phyloP scores from a whole-genome alignment of 192 early-diverging fungal genomes.

The Backusella tuberculispora region DNA sequence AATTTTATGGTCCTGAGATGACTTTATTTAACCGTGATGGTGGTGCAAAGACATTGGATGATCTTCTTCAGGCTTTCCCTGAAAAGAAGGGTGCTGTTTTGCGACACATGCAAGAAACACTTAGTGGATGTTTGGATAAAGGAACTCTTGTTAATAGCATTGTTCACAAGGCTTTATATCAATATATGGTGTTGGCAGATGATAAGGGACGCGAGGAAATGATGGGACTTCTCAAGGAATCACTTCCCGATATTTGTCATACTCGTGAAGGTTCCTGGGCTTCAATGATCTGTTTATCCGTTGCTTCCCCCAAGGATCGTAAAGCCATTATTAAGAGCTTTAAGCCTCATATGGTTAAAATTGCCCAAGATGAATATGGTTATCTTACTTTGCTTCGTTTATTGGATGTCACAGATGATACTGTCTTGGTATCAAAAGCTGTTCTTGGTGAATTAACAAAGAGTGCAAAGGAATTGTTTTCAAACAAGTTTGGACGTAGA shows the following conservation, averaged over 20 bases:
- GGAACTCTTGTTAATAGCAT: slow-evolving; percentile 77
- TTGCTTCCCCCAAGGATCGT: slow-evolving; percentile 87
- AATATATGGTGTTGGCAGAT: slow-evolving; percentile 77
- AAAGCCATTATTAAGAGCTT: slow-evolving; percentile 88
- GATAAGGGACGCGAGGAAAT: slow-evolving; percentile 57
- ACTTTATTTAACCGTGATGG: slow-evolving; percentile 74
- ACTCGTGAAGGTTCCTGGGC: slow-evolving; percentile 90
- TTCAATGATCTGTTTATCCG: slow-evolving; percentile 78
- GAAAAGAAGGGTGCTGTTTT: slow-evolving; percentile 73
- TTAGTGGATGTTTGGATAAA: slow-evolving; percentile 83
- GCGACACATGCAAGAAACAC: slow-evolving; percentile 67
- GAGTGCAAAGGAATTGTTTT: slow-evolving; percentile 50
- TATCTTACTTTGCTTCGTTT: slow-evolving; percentile 80
- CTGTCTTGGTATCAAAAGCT: slow-evolving; percentile 79
- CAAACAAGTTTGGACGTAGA: slow-evolving; percentile 78
- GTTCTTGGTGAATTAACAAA: slow-evolving; percentile 65
- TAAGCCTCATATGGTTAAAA: slow-evolving; percentile 78
- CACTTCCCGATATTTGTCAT: slow-evolving; percentile 86
- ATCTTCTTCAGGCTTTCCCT: slow-evolving; percentile 65
- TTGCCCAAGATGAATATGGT: slow-evolving; percentile 89
- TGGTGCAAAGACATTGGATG: slow-evolving; percentile 52
- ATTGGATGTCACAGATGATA: slow-evolving; percentile 93
- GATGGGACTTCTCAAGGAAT: slow-evolving; percentile 79
- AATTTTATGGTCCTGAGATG: slow-evolving; percentile 95
- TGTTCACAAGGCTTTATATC: slow-evolving; percentile 84